Evolutionary conservation across 768 basidiomycete species (phyloP), one percentile per base, ranked within the genome.

Genomic region (Trametes gibbosa): DNA sequence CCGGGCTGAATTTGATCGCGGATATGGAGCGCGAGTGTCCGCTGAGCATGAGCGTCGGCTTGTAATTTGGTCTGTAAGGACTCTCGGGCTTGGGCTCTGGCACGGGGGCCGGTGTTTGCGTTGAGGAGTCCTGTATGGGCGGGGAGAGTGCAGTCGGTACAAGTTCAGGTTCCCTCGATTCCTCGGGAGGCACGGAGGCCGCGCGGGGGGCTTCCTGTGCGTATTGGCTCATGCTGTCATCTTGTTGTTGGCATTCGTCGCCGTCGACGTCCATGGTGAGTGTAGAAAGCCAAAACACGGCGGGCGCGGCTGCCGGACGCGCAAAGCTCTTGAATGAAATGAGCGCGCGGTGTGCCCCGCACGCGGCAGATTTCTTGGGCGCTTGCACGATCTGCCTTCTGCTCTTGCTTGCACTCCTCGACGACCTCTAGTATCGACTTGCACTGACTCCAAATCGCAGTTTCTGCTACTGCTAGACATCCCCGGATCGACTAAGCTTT

Each of bases 21-120:
- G 95, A 90, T 50, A 98, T 83, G 9, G 89, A 82, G 70, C 84
- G 81, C 17, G 82, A 84, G 70, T 98, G 96, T n/a, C 92, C 95
- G 56, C 83, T 86, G 29, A 95, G 75, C 47, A 83, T 84, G 66
- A 79, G 84, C 25, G 78, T 81, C 35, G 81, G 73, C 53, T 73
- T 76, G 74, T 90, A 93, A 24, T 52, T 52, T 35, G 58, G 53
- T 17, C 27, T 42, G 49, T 56, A 54, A 6, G 56, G 53, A 8
- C 42, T 27, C 37, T 54, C 43, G 0, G 53, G 58, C 21, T 19
- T 51, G 4, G 57, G 57, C n/a, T 56, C 40, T 10, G 59, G 53
- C 21, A 48, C 47, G 13, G 58, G 62, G 12, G 50, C 45, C 21
- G 62, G 58, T 9, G 58, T 53, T 32, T 53, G 54, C n/a, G 54